Percentiles rank a stretch among this genome's conserved stretches.
These are phyloP conservation scores for Trametes cubensis DNA, from an alignment of 768 basidiomycete species.

Conservation along the genomic window DNA sequence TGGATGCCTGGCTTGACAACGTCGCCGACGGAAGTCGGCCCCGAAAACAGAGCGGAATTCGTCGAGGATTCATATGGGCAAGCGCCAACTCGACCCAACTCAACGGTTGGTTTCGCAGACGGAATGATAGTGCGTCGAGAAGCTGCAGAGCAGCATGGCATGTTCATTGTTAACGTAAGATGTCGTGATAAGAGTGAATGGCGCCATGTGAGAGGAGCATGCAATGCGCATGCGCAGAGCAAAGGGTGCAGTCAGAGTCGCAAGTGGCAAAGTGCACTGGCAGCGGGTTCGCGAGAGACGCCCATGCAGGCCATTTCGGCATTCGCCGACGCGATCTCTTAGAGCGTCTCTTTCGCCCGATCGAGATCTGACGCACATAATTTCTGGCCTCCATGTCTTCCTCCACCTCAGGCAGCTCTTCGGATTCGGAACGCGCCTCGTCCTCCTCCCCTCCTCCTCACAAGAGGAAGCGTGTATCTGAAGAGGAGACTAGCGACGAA, in stretches of 20 bases:
- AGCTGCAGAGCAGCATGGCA: not conserved
- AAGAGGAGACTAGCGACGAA: conserved; percentile 7
- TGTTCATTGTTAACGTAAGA: not conserved
- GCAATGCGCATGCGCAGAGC: no score
- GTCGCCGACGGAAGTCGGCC: not conserved
- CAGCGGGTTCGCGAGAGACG: not conserved
- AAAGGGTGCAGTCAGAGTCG: no score
- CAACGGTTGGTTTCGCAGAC: not conserved
- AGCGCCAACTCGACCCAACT: not conserved
- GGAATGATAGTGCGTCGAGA: not conserved
- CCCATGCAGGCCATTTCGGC: not conserved
- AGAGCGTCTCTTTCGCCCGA: not conserved
- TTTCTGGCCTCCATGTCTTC: conserved; percentile 26
- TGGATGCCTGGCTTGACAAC: not conserved
- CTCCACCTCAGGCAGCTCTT: conserved; percentile 21
- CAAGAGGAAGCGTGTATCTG: conserved; percentile 21
- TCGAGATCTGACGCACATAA: conserved; percentile 15
- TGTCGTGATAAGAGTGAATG: not conserved
- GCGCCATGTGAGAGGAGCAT: not conserved
- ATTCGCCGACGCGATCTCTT: conserved; percentile 6
- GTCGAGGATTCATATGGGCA: not conserved
- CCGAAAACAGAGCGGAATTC: not conserved
- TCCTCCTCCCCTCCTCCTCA: conserved; percentile 16
- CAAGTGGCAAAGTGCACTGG: no score
- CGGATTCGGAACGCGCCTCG: conserved; percentile 22